Evolutionary conservation across 2,329 filamentous ascomycete species (phyloP).

Genomic region (Fusarium anguioides): DNA sequence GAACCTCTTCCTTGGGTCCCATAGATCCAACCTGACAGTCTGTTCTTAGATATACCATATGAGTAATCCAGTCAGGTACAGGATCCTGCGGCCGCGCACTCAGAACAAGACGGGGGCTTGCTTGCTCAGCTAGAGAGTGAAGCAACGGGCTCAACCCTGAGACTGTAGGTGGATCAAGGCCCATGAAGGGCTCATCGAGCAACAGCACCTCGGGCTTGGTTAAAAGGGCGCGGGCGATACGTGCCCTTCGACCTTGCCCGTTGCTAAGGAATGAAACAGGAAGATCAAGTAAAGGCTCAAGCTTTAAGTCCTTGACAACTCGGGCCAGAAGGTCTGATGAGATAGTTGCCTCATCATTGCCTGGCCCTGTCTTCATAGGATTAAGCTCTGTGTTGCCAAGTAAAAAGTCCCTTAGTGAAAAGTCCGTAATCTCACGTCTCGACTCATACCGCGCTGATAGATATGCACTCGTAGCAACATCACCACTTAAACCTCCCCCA

Average conservation of each 20-base stretch:
- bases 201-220: slow-evolving; percentile 82
- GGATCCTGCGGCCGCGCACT: slow-evolving; percentile 86
- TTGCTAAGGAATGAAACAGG: slow-evolving; percentile 93
- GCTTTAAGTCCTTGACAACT: slow-evolving; percentile 75
- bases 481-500: slow-evolving; percentile 61
- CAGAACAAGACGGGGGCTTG: slow-evolving; percentile 78
- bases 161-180: slow-evolving; percentile 86
- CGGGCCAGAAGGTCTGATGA: slow-evolving; percentile 65
- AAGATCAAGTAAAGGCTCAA: slow-evolving; percentile 77
- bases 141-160: slow-evolving; percentile 77
- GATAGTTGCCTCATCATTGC: slow-evolving; percentile 59
- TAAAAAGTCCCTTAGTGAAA: slow-evolving; percentile 83
- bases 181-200: slow-evolving; percentile 96
- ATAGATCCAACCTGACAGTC: slow-evolving; percentile 73
- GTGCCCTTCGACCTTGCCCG: slow-evolving; percentile 86
- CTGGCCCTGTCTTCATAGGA: slow-evolving; percentile 59
- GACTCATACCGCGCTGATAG: slow-evolving; percentile 92
- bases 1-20: slow-evolving; percentile 72
- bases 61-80: slow-evolving; percentile 90
- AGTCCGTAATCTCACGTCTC: slow-evolving; percentile 85
- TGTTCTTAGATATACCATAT: slow-evolving; percentile 78
- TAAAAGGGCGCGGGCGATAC: slow-evolving; percentile 88
- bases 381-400: slow-evolving; percentile 87
- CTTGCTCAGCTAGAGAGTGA: slow-evolving; percentile 71
- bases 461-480: slow-evolving; percentile 78